Evolutionary conservation across 805 yeast genomes (phyloP).

Genomic region (Lipomyces oligophaga): DNA sequence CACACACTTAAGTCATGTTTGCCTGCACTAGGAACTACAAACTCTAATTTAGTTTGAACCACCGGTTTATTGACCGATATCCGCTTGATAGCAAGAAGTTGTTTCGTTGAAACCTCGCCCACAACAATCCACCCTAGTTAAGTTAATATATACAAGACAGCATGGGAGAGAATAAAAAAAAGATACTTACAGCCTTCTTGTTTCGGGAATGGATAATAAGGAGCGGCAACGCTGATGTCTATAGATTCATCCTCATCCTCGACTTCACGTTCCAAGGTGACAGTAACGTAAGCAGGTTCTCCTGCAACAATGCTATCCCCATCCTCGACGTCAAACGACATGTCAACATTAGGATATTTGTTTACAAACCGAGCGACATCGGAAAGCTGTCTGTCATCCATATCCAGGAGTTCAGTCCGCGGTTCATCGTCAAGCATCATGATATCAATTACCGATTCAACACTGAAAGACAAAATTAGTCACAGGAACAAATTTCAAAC

Average conservation of each 20-base stretch:
- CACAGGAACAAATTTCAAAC: background rate
- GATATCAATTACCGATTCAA: conserved; percentile 75
- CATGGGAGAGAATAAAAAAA: background rate
- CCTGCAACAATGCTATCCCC: conserved; percentile 45
- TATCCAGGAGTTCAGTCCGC: conserved; percentile 56
- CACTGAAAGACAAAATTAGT: conserved; percentile 36
- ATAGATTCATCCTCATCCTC: conserved; percentile 70
- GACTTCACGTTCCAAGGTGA: conserved; percentile 39
- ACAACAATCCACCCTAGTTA: conserved; percentile 75
- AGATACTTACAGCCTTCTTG: conserved; percentile 46
- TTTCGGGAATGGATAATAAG: conserved; percentile 57
- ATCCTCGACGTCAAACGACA: conserved; percentile 48
- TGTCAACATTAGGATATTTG: conserved; percentile 79
- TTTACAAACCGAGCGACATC: conserved; percentile 85
- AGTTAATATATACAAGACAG: conserved; percentile 30
- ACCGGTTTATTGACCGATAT: conserved; percentile 50
- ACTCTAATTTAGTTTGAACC: conserved; percentile 52
- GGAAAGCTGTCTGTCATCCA: conserved; percentile 48
- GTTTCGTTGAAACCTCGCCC: conserved; percentile 59
- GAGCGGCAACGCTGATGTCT: conserved; percentile 56
- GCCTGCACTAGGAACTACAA: conserved; percentile 60
- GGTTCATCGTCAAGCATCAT: conserved; percentile 68
- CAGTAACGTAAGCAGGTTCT: conserved; percentile 46
- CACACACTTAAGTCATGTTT: conserved; percentile 61
- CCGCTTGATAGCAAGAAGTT: conserved; percentile 70